These are phyloP conservation scores for Pichia occidentalis DNA, from an alignment of 805 yeast genomes.

Conservation along the genomic window DNA sequence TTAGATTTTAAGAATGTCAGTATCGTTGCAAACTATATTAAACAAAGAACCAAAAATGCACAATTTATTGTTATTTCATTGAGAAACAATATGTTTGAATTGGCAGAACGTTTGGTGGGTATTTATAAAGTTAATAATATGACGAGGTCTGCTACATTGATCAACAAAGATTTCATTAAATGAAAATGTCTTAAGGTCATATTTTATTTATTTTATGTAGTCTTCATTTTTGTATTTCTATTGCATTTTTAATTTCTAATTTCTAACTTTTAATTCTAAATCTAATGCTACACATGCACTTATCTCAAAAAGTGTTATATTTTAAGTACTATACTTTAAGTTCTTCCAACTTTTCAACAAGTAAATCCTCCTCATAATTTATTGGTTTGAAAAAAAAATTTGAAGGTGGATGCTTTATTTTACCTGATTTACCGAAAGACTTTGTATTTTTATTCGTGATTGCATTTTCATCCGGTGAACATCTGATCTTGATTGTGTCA, in stretches of 20 bases:
- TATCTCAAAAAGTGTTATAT: no score
- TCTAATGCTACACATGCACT: background rate
- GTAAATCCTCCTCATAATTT: slow-evolving; percentile 6
- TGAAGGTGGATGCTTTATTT: slow-evolving; percentile 9
- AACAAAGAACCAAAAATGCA: slow-evolving; percentile 91
- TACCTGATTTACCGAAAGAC: background rate
- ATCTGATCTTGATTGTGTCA: slow-evolving; percentile 11
- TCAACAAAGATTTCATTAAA: slow-evolving; percentile 47
- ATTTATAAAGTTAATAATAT: slow-evolving; percentile 88
- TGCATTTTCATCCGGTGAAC: slow-evolving; percentile 16
- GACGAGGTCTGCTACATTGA: slow-evolving; percentile 78
- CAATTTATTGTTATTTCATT: slow-evolving; percentile 94
- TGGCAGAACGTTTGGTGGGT: slow-evolving; percentile 91
- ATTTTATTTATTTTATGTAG: no score
- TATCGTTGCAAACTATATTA: slow-evolving; percentile 94
- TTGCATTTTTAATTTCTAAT: background rate
- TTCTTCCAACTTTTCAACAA: slow-evolving; percentile 10
- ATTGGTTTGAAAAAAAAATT: slow-evolving; percentile 16
- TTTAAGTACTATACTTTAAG: slow-evolving; percentile 6
- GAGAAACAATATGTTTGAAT: slow-evolving; percentile 96
- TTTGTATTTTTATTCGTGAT: slow-evolving; percentile 11
- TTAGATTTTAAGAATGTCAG: slow-evolving; percentile 94
- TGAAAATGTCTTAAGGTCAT: background rate
- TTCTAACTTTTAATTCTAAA: background rate
- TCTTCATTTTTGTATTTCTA: background rate